Percentiles rank a stretch among this genome's conserved stretches.
Evolutionary conservation across 345 rosid genomes (phyloP).

Genomic region (Geranium rotundifolium): DNA sequence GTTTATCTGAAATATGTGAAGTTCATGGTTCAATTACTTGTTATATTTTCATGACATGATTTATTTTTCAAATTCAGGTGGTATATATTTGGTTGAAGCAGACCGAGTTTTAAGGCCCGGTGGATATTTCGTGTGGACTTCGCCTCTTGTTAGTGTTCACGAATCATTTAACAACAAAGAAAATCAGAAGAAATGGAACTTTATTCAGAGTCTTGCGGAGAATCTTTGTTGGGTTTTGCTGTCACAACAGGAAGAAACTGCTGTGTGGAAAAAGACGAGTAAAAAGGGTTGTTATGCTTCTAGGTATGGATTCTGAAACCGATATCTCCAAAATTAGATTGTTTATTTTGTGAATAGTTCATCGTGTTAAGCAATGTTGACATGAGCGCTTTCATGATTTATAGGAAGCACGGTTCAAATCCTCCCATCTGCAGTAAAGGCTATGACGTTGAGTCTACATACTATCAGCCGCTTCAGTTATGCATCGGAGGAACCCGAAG

Average conservation of each 20-base stretch:
- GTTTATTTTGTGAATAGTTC: not conserved
- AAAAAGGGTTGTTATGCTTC: slow-evolving; percentile 63
- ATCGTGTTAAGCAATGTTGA: not conserved
- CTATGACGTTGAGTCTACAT: slow-evolving; percentile 79
- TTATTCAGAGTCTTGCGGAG: slow-evolving; percentile 55
- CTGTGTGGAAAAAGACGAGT: slow-evolving; percentile 83
- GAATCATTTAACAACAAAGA: slow-evolving; percentile 44
- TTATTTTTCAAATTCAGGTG: slow-evolving; percentile 37
- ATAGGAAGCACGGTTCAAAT: slow-evolving; percentile 68
- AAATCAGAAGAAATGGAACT: slow-evolving; percentile 41
- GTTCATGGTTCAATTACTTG: too few relatives aligned
- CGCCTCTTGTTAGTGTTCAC: slow-evolving; percentile 71
- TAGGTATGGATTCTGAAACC: too few relatives aligned
- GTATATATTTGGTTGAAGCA: slow-evolving; percentile 64
- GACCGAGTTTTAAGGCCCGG: slow-evolving; percentile 95
- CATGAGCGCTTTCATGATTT: slow-evolving; percentile 10
- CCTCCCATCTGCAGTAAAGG: slow-evolving; percentile 69
- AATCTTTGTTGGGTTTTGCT: slow-evolving; percentile 86
- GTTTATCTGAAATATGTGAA: too few relatives aligned
- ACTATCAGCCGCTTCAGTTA: slow-evolving; percentile 70
- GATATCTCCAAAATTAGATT: slow-evolving; percentile 1
- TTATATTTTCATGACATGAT: too few relatives aligned
- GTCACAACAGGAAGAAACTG: slow-evolving; percentile 90
- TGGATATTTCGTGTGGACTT: slow-evolving; percentile 98
- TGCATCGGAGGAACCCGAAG: slow-evolving; percentile 81